Base-by-base conservation (phyloP, 805 yeast species). In the Kodamaea nitidulidarum region DNA sequence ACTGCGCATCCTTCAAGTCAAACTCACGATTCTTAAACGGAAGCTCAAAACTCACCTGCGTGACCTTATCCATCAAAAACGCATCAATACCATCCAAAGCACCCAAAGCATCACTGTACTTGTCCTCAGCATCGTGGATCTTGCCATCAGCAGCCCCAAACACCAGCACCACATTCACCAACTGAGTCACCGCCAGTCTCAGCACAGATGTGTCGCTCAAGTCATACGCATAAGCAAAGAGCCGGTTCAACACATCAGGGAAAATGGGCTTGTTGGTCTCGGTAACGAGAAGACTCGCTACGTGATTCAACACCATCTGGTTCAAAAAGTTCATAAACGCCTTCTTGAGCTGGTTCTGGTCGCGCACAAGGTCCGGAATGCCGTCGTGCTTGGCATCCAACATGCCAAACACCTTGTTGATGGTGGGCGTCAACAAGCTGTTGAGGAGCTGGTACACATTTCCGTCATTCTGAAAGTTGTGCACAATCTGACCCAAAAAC, bases 401-500 rank as follows among this genome's bases (percentile, higher is more conserved):
- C 42, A 71, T 66, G 21, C 62, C 67, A 50, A 80, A 78, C 7
- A 84, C 71, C 52, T 84, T 84, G 38, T 70, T 68, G 20, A 84
- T 65, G 36, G 90, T 70, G n/a, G 96, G 95, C 0, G 84, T 67
- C 42, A 88, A 58, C 43, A 93, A 65, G 40, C 81, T 80, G 51
- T 84, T 79, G 46, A 91, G 68, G 61, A 91, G 67, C 49, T 80
- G 79, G 59, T 85, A 88, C 39, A 88, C 78, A 32, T 71, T 73
- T 31, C 76, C 79, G 49, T 85, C 81, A 33, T 70, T 70, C 52
- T 78, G 76, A 62, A 82, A 88, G 47, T 72, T 76, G 58, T 91
- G 97, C 38, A 84, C 76, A 45, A 93, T 76, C 62, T 93, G 98
- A 4, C 95, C 90, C 45, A 93, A 64, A 58, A 93, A 91, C 28